These are phyloP conservation scores for Thelonectria olida DNA, from an alignment of 2,329 filamentous ascomycete genomes.

Conservation along the genomic window DNA sequence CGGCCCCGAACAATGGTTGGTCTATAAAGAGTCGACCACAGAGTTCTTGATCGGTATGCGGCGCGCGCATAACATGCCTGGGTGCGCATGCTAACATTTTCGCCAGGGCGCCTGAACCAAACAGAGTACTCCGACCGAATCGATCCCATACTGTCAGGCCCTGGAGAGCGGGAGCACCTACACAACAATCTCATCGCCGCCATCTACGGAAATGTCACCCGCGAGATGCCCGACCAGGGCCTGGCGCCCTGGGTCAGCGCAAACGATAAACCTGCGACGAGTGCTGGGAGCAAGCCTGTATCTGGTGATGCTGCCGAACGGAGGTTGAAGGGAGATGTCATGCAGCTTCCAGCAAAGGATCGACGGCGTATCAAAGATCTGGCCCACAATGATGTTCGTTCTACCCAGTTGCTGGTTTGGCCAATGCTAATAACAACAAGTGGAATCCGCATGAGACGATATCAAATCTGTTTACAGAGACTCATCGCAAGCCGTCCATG, in stretches of 20 bases:
- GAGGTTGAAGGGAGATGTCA: constrained; percentile 73
- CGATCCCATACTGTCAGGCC: constrained; percentile 67
- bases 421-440: constrained; percentile 45
- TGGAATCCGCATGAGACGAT: constrained; percentile 65
- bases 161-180: constrained; percentile 68
- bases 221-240: constrained; percentile 74
- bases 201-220: constrained; percentile 74
- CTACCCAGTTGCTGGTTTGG: neutral
- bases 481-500: constrained; percentile 55
- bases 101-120: constrained; percentile 69
- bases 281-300: constrained; percentile 67
- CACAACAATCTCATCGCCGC: constrained; percentile 75
- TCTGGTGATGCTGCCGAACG: constrained; percentile 73
- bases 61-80: neutral
- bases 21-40: constrained; percentile 70
- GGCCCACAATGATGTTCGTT: constrained; percentile 66
- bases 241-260: constrained; percentile 77
- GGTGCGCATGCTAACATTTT: constrained; percentile 41
- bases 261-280: constrained; percentile 71
- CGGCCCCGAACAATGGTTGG: constrained; percentile 68
- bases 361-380: constrained; percentile 74
- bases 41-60: constrained; percentile 69
- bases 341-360: constrained; percentile 74
- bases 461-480: constrained; percentile 61
- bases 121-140: constrained; percentile 67